Evolutionary conservation across 768 basidiomycete species (phyloP).

Genomic region (Pleurotus giganteus): DNA sequence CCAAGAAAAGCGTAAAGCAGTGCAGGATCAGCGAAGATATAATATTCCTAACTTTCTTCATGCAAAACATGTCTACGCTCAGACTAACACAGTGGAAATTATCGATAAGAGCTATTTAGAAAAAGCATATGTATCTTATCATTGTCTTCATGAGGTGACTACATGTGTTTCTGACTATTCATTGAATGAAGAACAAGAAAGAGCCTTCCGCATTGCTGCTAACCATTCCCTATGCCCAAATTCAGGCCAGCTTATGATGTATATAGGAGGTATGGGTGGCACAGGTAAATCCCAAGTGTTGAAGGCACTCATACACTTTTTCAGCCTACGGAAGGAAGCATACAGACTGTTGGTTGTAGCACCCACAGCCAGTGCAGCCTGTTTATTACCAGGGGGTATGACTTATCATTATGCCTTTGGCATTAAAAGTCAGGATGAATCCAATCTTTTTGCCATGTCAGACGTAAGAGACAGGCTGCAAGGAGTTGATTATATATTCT

Average conservation of each 20-base stretch:
- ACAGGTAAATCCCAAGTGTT: slow-evolving; percentile 33
- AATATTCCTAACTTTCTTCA: too few species aligned
- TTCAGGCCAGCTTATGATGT: slow-evolving; percentile 26
- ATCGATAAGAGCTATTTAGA: slow-evolving; percentile 1
- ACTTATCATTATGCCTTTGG: slow-evolving; percentile 24
- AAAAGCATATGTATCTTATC: neutral
- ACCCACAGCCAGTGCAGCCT: slow-evolving; percentile 25
- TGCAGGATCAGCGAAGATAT: too few species aligned
- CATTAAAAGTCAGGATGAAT: slow-evolving; percentile 8
- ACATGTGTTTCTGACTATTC: neutral
- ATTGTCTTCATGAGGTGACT: neutral
- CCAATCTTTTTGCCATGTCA: neutral
- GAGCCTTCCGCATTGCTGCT: slow-evolving; percentile 29
- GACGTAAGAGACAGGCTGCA: slow-evolving; percentile 11
- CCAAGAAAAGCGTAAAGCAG: too few species aligned
- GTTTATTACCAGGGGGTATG: slow-evolving; percentile 20
- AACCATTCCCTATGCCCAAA: slow-evolving; percentile 18
- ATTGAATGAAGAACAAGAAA: slow-evolving; percentile 28
- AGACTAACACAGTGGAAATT: too few species aligned
- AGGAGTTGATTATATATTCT: slow-evolving; percentile 33
- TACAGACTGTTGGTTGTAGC: slow-evolving; percentile 24
- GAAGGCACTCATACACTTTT: slow-evolving; percentile 22
- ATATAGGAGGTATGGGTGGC: slow-evolving; percentile 31
- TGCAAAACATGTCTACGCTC: too few species aligned
- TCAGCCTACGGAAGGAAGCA: slow-evolving; percentile 20